phyloP scores from a whole-genome alignment of 1,139 yeast genomes.

The Chernovozyma sophiae-reginae region DNA sequence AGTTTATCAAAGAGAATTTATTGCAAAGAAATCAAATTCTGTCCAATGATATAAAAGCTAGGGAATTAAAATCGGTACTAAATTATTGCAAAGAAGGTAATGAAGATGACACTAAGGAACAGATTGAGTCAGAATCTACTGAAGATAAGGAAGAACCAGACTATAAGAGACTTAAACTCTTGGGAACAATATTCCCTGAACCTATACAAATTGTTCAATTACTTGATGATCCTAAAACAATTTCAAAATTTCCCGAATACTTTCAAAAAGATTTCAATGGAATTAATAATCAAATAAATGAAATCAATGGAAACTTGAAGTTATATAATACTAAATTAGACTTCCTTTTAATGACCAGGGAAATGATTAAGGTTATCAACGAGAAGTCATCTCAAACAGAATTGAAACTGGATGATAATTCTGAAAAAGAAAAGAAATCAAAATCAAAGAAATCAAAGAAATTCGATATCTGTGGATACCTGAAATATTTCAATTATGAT shows the following conservation, averaged over 20 bases:
- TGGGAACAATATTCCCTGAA: slow-evolving; percentile 40
- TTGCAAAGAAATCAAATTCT: slow-evolving; percentile 13
- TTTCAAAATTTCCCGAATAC: slow-evolving; percentile 23
- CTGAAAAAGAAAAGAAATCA: slow-evolving; percentile 10
- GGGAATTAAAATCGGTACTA: slow-evolving; percentile 15
- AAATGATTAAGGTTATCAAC: slow-evolving; percentile 33
- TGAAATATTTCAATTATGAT: slow-evolving; percentile 11
- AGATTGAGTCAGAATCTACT: not conserved
- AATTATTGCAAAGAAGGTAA: not conserved
- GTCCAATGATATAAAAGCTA: slow-evolving; percentile 15
- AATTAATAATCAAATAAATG: slow-evolving; percentile 19
- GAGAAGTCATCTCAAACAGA: slow-evolving; percentile 21
- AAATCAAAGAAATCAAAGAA: slow-evolving; percentile 22
- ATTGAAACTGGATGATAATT: slow-evolving; percentile 6
- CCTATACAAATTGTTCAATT: slow-evolving; percentile 34
- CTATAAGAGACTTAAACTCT: slow-evolving; percentile 13
- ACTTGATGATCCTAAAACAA: slow-evolving; percentile 12
- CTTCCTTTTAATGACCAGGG: slow-evolving; percentile 30
- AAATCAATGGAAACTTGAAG: slow-evolving; percentile 17
- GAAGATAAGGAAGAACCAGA: slow-evolving; percentile 5
- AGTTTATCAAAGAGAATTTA: slow-evolving; percentile 37
- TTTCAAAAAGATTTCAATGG: slow-evolving; percentile 20
- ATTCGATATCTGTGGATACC: slow-evolving; percentile 32
- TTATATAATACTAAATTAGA: slow-evolving; percentile 15
- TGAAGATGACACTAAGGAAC: not conserved